phyloP scores from a whole-genome alignment of 306 rosid genomes.

The Pterocarpus macrocarpus region DNA sequence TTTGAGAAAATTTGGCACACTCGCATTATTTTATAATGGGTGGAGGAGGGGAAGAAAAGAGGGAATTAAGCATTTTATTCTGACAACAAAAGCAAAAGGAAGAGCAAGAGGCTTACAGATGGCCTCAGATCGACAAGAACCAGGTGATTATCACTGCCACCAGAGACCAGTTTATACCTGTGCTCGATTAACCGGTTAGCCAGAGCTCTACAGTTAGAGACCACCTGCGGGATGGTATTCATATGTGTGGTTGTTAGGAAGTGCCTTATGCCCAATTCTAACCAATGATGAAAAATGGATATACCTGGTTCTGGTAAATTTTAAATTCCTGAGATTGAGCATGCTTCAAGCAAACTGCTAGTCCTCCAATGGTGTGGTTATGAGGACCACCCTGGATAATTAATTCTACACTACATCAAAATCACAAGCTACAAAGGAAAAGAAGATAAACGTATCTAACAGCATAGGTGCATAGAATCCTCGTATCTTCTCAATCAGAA shows the following conservation, averaged over 20 bases:
- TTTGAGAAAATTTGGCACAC: constrained; percentile 25
- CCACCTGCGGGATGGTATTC: constrained; percentile 63
- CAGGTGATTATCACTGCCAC: constrained; percentile 93
- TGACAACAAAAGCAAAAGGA: neutral
- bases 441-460: constrained; percentile 33
- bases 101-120: constrained; percentile 63
- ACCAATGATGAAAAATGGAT: constrained; percentile 25
- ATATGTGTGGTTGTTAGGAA: constrained; percentile 30
- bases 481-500: constrained; percentile 20
- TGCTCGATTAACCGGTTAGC: constrained; percentile 69
- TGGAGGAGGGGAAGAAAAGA: neutral
- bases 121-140: constrained; percentile 96
- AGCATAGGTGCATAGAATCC: neutral
- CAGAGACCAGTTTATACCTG: constrained; percentile 91
- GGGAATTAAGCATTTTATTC: neutral
- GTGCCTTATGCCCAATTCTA: constrained; percentile 16
- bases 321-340: constrained; percentile 83
- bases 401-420: constrained; percentile 17
- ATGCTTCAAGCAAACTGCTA: constrained; percentile 85
- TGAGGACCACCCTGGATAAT: constrained; percentile 95
- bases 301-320: constrained; percentile 85
- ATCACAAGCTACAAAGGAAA: constrained; percentile 41
- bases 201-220: constrained; percentile 90
- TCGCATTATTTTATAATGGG: constrained; percentile 2
- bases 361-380: constrained; percentile 97